phyloP scores from a whole-genome alignment of 345 rosid species.

The Hirschfeldia incana region DNA sequence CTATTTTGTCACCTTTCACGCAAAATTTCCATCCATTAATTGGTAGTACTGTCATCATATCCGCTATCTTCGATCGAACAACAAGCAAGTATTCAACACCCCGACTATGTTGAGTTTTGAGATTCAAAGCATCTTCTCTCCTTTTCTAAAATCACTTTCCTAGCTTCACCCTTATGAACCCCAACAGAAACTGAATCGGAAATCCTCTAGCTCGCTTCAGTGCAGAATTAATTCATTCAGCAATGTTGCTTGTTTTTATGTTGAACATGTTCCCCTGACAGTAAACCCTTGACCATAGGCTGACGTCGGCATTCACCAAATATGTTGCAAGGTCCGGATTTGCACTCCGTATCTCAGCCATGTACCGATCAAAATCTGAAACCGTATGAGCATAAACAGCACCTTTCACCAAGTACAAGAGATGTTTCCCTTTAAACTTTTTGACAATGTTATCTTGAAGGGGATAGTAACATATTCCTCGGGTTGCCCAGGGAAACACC shows the following conservation, averaged over 20 bases:
- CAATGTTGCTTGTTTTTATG: neutral
- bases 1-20: no score
- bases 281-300: neutral
- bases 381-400: neutral
- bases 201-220: neutral
- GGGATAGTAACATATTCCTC: neutral
- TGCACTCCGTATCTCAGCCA: neutral
- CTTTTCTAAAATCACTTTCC: neutral
- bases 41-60: no score
- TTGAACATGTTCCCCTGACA: neutral
- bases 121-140: neutral
- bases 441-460: neutral
- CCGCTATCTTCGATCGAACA: no score
- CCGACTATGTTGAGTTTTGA: no score
- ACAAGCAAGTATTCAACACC: no score
- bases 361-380: neutral
- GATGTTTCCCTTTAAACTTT: neutral
- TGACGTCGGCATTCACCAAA: neutral
- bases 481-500: neutral
- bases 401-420: neutral
- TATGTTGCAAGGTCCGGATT: neutral
- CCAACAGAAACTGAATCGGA: neutral
- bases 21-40: no score
- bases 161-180: neutral
- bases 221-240: neutral